Evolutionary conservation across 352 stramenopile genomes (phyloP).

Genomic region (Phytophthora lateralis): DNA sequence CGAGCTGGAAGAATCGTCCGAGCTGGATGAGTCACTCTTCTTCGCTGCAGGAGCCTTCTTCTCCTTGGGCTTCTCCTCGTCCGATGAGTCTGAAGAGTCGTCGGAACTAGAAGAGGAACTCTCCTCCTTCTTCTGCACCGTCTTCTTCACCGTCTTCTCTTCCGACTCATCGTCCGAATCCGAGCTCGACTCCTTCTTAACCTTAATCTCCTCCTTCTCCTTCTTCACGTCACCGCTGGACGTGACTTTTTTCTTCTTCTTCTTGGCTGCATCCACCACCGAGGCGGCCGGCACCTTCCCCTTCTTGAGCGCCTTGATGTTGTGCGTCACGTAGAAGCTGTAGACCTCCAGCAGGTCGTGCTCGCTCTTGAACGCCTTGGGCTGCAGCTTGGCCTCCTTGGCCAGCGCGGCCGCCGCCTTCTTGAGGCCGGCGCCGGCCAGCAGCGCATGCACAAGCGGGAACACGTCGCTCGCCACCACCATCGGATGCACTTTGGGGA

Average conservation of each 20-base stretch:
- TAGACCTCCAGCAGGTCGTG: constrained; percentile 82
- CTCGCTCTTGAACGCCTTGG: constrained; percentile 58
- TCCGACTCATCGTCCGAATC: constrained; percentile 60
- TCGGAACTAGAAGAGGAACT: constrained; percentile 14
- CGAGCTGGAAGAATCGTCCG: constrained; percentile 51
- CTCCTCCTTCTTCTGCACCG: constrained; percentile 38
- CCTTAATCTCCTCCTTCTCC: constrained; percentile 24
- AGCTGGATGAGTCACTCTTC: constrained; percentile 51
- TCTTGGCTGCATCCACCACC: constrained; percentile 60
- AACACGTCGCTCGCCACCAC: constrained; percentile 79
- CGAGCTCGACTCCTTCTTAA: constrained; percentile 40
- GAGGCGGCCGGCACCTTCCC: constrained; percentile 57
- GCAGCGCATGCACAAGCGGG: constrained; percentile 74
- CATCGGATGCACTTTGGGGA: constrained; percentile 18
- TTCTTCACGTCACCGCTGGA: background rate
- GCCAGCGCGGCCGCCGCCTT: constrained; percentile 65
- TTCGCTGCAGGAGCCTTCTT: constrained; percentile 33
- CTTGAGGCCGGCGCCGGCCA: constrained; percentile 70
- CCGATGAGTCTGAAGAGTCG: constrained; percentile 3
- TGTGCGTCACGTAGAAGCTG: constrained; percentile 64
- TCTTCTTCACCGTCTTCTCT: constrained; percentile 15
- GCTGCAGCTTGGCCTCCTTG: constrained; percentile 78
- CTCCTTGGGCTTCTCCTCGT: constrained; percentile 34
- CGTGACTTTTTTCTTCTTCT: constrained; percentile 30
- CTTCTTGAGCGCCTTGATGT: constrained; percentile 51